Evolutionary conservation across 495 filamentous ascomycete species (phyloP).

Genomic region (Tetracladium setigerum): DNA sequence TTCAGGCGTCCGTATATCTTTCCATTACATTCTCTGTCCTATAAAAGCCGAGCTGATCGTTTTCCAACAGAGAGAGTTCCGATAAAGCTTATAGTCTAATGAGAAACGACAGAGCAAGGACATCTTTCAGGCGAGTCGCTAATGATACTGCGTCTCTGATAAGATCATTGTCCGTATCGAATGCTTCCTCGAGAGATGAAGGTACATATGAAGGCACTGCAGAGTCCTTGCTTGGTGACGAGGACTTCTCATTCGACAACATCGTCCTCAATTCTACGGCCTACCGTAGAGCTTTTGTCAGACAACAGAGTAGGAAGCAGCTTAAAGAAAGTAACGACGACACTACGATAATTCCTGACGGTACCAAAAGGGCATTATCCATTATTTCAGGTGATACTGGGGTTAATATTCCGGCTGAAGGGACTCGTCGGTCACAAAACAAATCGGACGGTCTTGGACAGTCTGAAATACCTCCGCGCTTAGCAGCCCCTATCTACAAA

Average conservation of each 20-base stretch:
- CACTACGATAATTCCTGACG: constrained; percentile 1
- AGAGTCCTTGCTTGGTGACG: background rate
- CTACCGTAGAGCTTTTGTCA: constrained; percentile 1
- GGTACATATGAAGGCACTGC: background rate
- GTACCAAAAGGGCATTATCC: constrained; percentile 1
- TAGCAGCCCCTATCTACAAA: constrained; percentile 1
- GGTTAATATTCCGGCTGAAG: background rate
- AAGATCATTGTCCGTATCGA: constrained; percentile 2
- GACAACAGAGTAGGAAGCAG: constrained; percentile 3
- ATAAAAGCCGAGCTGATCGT: background rate
- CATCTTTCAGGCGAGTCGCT: constrained; percentile 2
- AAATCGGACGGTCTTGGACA: constrained; percentile 2
- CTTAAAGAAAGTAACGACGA: constrained; percentile 2
- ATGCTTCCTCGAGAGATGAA: constrained; percentile 2
- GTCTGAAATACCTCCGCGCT: constrained; percentile 1
- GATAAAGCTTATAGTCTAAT: constrained; percentile 2
- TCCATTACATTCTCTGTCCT: background rate
- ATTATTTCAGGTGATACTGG: background rate
- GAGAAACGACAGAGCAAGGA: constrained; percentile 2
- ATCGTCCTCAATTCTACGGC: background rate
- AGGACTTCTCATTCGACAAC: constrained; percentile 3
- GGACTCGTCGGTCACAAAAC: background rate
- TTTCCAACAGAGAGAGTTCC: constrained; percentile 2
- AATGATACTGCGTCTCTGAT: constrained; percentile 1
- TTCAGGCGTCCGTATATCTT: constrained; percentile 3